Percentiles rank a stretch among this genome's conserved stretches.
Conservation (phyloP, 331 rosid species). For the Acacia pycnantha region DNA sequence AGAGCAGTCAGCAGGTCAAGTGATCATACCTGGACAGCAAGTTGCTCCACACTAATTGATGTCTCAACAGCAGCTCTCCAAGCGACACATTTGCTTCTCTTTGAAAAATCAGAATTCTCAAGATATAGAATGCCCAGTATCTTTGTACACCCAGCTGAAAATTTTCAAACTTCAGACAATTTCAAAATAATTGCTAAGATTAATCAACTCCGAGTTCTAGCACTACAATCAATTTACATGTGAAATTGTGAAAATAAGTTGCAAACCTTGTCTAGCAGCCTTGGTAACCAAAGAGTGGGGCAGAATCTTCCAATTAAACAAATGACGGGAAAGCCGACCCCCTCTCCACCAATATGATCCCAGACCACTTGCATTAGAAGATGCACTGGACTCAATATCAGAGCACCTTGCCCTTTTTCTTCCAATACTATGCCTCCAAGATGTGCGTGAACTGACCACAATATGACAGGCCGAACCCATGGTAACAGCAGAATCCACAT, state of each 20-base stretch:
- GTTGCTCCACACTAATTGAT: slow-evolving; percentile 81
- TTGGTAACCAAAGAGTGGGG: slow-evolving; percentile 74
- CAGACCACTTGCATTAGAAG: slow-evolving; percentile 74
- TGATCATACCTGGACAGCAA: slow-evolving; percentile 77
- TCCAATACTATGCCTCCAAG: slow-evolving; percentile 58
- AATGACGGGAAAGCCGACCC: slow-evolving; percentile 82
- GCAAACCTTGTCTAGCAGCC: slow-evolving; percentile 94
- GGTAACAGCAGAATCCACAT: slow-evolving; percentile 73
- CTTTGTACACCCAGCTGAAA: slow-evolving; percentile 88
- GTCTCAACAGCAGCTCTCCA: slow-evolving; percentile 95
- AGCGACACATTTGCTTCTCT: slow-evolving; percentile 72
- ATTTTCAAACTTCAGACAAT: slow-evolving; percentile 45
- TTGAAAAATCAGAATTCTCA: slow-evolving; percentile 89
- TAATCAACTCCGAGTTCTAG: slow-evolving; percentile 35
- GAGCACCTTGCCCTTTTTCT: slow-evolving; percentile 67
- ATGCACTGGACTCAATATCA: slow-evolving; percentile 61
- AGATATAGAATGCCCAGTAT: slow-evolving; percentile 79
- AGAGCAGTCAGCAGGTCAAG: slow-evolving; percentile 23
- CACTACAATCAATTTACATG: slow-evolving; percentile 28
- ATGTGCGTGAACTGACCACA: slow-evolving; percentile 60
- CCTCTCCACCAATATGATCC: slow-evolving; percentile 97
- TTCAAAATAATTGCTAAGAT: slow-evolving; percentile 48
- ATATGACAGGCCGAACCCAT: slow-evolving; percentile 91
- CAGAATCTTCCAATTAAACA: slow-evolving; percentile 81
- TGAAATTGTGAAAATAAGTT: slow-evolving; percentile 25